Evolutionary conservation across 345 rosid genomes (phyloP).

Genomic region (Eucalyptus cladocalyx): DNA sequence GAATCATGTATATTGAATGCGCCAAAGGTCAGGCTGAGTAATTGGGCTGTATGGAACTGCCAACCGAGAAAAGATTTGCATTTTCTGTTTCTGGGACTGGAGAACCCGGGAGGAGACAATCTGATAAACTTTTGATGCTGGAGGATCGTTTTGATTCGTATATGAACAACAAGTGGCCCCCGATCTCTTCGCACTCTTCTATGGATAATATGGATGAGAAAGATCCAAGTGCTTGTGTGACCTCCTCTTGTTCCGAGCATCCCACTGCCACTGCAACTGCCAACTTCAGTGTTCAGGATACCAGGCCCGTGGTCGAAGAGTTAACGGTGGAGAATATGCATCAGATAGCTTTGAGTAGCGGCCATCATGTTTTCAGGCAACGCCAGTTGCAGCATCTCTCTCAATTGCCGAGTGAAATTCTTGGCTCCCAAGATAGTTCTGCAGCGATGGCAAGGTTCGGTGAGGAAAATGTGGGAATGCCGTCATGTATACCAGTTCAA

Average conservation of each 20-base stretch:
- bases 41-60: background rate
- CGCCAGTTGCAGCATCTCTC: conserved; percentile 16
- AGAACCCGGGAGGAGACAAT: background rate
- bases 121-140: background rate
- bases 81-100: background rate
- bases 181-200: conserved; percentile 6
- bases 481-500: conserved; percentile 6
- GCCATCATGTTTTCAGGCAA: conserved; percentile 7
- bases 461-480: conserved; percentile 18
- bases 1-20: background rate
- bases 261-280: background rate
- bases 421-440: conserved; percentile 21
- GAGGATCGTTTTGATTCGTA: background rate
- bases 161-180: conserved; percentile 13
- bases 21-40: background rate
- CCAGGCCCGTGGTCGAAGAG: conserved; percentile 19
- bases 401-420: conserved; percentile 8
- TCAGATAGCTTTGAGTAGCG: conserved; percentile 8
- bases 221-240: background rate
- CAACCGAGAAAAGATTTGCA: background rate
- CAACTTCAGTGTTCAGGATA: background rate
- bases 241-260: background rate
- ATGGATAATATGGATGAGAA: background rate
- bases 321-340: conserved; percentile 15
- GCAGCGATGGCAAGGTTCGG: conserved; percentile 12